A percentile compares a stretch with the other conserved stretches of the same genome.
Evolutionary conservation across 2,329 filamentous ascomycete genomes (phyloP).

Genomic region (Pseudovirgaria hyperparasitica): DNA sequence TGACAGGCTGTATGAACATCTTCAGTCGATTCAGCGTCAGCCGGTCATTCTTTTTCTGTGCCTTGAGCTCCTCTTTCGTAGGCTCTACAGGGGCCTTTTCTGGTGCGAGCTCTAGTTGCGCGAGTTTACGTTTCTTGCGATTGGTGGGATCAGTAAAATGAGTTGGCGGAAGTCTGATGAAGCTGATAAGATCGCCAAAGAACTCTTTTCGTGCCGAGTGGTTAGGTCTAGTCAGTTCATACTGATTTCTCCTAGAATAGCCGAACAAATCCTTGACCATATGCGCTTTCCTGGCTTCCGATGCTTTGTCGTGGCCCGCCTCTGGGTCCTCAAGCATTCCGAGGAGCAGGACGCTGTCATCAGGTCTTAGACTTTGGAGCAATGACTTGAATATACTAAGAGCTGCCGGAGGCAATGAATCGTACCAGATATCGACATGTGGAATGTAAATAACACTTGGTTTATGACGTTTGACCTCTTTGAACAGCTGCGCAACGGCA

Average conservation of each 20-base stretch:
- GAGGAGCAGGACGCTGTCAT: conserved; percentile 77
- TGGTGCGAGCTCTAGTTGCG: conserved; percentile 59
- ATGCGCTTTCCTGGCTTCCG: conserved; percentile 44
- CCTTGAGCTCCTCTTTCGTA: conserved; percentile 71
- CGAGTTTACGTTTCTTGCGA: conserved; percentile 74
- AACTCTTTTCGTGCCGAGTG: conserved; percentile 62
- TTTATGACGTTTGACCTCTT: conserved; percentile 86
- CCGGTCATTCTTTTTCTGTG: conserved; percentile 69
- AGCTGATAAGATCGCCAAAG: conserved; percentile 61
- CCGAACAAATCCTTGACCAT: conserved; percentile 73
- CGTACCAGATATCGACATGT: conserved; percentile 78
- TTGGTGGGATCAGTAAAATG: conserved; percentile 82
- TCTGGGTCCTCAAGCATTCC: conserved; percentile 82
- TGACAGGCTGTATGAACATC: conserved; percentile 79
- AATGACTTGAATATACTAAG: conserved; percentile 76
- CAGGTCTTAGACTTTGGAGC: conserved; percentile 70
- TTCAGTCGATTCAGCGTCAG: conserved; percentile 79
- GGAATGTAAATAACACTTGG: conserved; percentile 94
- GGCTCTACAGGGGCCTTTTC: conserved; percentile 36
- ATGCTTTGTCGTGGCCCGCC: too few relatives aligned
- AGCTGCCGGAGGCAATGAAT: conserved; percentile 45
- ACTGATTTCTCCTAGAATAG: conserved; percentile 68
- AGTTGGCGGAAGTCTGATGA: conserved; percentile 64
- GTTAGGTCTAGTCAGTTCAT: conserved; percentile 54
- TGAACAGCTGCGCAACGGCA: conserved; percentile 79